Base-by-base conservation (phyloP, 495 filamentous ascomycete genomes). In the Rostrohypoxylon terebratum region DNA sequence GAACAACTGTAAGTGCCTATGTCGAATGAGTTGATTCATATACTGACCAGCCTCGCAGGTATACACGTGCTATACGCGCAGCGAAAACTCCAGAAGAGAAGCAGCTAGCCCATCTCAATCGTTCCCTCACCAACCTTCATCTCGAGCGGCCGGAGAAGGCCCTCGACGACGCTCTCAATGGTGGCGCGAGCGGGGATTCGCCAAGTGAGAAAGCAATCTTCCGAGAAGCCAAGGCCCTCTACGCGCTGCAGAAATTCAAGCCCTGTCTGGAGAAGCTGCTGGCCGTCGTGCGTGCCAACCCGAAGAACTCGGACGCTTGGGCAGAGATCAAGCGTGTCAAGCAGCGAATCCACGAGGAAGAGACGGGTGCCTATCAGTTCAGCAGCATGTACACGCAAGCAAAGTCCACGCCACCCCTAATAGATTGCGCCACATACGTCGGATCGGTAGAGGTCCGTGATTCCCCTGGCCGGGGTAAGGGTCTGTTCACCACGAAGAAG, bases 371-470 rank as follows among this genome's bases (percentile, higher is more conserved):
- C 10, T 88, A 87, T 62, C 42, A 83, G 1, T 88, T 87, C 72
- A 77, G 61, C 20, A 23, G 44, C 10, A 77, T 89, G 75, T 66
- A 81, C n/a, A 59, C 28, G 36, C 78, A 83, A 9, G 80, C 81
- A 21, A 66, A 60, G 18, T 76, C 71, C 20, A 77, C 63, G 48
- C 72, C 69, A 0, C 80, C 82, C 4, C 65, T 71, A 14, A 74
- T 89, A 5, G 85, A 88, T 69, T 84, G 78, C 58, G 85, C 81
- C 1, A 82, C 82, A 11, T 88, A 80, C 62, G 72, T 81, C 28
- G 75, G 75, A 44, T 66, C 73, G 6, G 75, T 77, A 0, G 68
- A 23, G 0, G 53, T 82, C 34, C 69, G 59, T 13, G 40, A 60
- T 23, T 71, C 74, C 7, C 60, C 67, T 3, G 45, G 59, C n/a